Evolutionary conservation across 805 yeast genomes (phyloP), one percentile per base, ranked within the genome.

Genomic region (Crinitomyces ghanaensis): DNA sequence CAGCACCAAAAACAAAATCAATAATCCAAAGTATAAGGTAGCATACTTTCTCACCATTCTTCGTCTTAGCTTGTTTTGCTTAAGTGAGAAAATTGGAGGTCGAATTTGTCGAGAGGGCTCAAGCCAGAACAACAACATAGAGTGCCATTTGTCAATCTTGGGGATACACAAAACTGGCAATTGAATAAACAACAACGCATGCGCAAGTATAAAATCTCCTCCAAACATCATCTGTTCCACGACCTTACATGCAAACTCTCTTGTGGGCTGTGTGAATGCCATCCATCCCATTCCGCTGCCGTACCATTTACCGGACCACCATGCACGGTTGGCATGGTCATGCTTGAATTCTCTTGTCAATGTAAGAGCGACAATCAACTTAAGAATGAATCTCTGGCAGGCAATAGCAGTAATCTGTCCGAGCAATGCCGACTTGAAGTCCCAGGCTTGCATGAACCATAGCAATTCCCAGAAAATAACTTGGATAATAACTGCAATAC

Each of bases 271-370:
- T 21, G 97, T 77, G 69, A 81, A 72, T 14, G 96, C 95, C 71
- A 78, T 74, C 74, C 77, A 75, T 39, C 97, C 98, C 60, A 88
- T 63, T 53, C 94, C 91, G 40, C 82, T 68, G 39, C 93, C 91
- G 59, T 86, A 85, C 99, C 99, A 91, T 63, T 85, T 86, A 70
- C 99, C 99, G 38, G 95, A 82, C 99, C 99, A 91, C 93, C 93
- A 91, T 19, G 98, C 97, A 49, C 93, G 80, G 66, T 91, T 91
- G 23, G 97, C 68, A 54, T 77, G 83, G 62, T 88, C 96, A 50
- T 81, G 82, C 76, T 84, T 84, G 69, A 85, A 85, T 65, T 91
- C 99, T 68, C 98, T 77, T 34, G 96, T 83, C 54, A 93, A 67
- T 60, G 77, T 64, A 45, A 74, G 60, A 34, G 78, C 65, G 7